Evolutionary conservation across 257 asterid genomes (phyloP), one percentile per base, ranked within the genome.

Genomic region (Mentha longifolia): DNA sequence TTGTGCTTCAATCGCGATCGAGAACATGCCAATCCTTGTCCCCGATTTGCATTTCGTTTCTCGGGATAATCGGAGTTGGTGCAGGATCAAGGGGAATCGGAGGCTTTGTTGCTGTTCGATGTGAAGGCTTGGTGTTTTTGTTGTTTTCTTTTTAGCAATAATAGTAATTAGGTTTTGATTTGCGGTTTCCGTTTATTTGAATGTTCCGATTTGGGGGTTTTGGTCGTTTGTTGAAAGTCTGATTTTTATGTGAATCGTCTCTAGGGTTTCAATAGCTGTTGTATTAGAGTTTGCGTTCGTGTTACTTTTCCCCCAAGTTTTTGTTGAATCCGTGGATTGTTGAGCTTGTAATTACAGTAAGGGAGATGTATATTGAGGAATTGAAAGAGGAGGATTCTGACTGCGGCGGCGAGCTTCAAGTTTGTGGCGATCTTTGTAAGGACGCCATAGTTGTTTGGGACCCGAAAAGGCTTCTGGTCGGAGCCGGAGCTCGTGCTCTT

Each of bases 401-500:
- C 70, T 54, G 80, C 25, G 82, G 80, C 25, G 82, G 33, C 46
- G 87, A 77, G 43, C 85, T 81, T 64, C 72, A 79, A 77, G 76
- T 61, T 43, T 75, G 73, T 77, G 79, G 76, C 62, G 87, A 87
- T 80, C 22, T 31, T 51, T 67, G 71, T 69, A 57, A 77, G 70
- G 80, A 83, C 61, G 71, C 80, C 19, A 28, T 87, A 67, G 84
- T 79, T 77, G 82, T 81, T 75, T 87, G 81, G 76, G 92, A 86
- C 62, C 83, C 95, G 2, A 93, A 93, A 78, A 82, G 93, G 88
- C 85, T 76, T 55, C 79, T 93, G 80, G 95, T 93, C 7, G 97
- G 98, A 65, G 98, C 88, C 0, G 98, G 98, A 46, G 96, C 96
- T 59, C 98, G 98, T 31, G 95, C 92, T 49, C 96, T 93, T 47